Percentiles rank a stretch among this genome's conserved stretches.
phyloP scores from a whole-genome alignment of 805 yeast genomes.

The Pichia phayaonensis region DNA sequence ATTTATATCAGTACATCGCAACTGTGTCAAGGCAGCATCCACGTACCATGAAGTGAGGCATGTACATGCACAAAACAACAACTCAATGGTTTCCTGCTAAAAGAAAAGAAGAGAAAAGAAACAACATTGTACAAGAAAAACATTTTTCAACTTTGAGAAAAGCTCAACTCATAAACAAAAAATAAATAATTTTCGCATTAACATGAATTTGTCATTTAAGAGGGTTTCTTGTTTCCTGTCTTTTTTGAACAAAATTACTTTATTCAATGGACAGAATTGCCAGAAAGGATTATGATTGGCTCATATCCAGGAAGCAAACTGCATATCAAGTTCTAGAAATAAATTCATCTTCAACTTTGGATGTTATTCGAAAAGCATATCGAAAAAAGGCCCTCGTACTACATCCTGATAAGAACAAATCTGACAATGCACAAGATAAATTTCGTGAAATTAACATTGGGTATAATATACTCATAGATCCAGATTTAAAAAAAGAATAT shows the following conservation, averaged over 20 bases:
- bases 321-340: conserved; percentile 15
- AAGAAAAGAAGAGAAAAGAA: not conserved
- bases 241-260: not conserved
- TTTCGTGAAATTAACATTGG: conserved; percentile 26
- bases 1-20: not conserved
- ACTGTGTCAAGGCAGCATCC: not conserved
- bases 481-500: conserved; percentile 16
- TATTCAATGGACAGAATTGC: conserved; percentile 4
- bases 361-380: conserved; percentile 23
- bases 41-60: not conserved
- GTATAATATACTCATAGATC: conserved; percentile 18
- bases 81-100: not conserved
- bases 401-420: conserved; percentile 31
- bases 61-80: not conserved
- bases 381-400: conserved; percentile 24
- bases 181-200: not conserved
- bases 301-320: conserved; percentile 5
- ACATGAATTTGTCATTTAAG: not conserved
- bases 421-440: conserved; percentile 20
- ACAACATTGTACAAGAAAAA: too few relatives aligned
- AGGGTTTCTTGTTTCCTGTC: not conserved
- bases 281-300: conserved; percentile 14
- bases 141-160: not conserved
- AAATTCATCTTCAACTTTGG: not conserved
- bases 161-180: not conserved